Evolutionary conservation across 2,329 filamentous ascomycete genomes (phyloP), one percentile per base, ranked within the genome.

Genomic region (Xylaria sp.): DNA sequence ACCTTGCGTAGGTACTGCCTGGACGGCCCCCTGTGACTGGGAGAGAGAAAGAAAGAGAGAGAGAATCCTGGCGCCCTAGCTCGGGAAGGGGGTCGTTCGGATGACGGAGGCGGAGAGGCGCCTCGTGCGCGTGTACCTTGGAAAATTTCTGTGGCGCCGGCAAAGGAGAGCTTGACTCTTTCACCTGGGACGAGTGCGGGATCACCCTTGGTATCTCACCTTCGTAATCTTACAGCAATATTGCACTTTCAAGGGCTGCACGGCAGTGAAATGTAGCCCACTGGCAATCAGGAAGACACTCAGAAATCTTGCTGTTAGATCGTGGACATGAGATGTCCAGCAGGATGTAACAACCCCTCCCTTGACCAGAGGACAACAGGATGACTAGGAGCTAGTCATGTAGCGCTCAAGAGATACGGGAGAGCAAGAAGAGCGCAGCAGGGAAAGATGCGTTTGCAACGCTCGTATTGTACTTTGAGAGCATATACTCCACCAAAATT

Each of bases 181-280:
- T 46, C 28, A 8, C 64, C 67, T 69, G 66, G 66, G 61, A 63
- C 63, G 64, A 61, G 60, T 66, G 69, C 67, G 69, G 68, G 69
- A 71, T 69, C 63, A 68, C 67, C 69, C 69, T 71, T 69, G 64
- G 63, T 67, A 61, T 59, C 65, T 67, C 63, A 67, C 63, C 60
- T 47, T n/a, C 14, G 45, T 47, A 31, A 31, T 31, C 19, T n/a
- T 5, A 47, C 25, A 4, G 23, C 3, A 23, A 6, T 3, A 21
- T 43, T 43, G 19, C 6, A 43, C 40, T 12, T 11, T 43, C 9
- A 50, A 57, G 49, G 49, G 45, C 33, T 46, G 49, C 51, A 57
- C 45, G 15, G 12, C 23, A 31, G 33, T n/a, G n/a, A n/a, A n/a
- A n/a, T n/a, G 35, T 31, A 45, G 33, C 35, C 57, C 21, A 43